Conservation (phyloP, 805 yeast species). For the Saturnispora sanitii region DNA sequence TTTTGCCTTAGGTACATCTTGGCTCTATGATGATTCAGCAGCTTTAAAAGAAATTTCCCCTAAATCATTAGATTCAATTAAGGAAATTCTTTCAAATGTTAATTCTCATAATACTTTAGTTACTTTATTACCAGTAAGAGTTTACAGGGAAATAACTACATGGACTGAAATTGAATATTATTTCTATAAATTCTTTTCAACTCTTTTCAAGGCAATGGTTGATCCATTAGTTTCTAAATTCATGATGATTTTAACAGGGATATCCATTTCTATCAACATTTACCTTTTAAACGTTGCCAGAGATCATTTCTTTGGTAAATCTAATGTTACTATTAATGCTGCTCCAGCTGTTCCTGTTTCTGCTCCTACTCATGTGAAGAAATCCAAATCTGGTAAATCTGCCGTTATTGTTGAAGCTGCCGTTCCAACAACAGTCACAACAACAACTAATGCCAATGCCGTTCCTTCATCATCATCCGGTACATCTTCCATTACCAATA, state of each 20-base stretch:
- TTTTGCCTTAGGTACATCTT: slow-evolving; percentile 59
- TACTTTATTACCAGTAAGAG: slow-evolving; percentile 46
- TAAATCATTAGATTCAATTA: background rate
- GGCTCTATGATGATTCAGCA: slow-evolving; percentile 47
- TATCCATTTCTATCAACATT: slow-evolving; percentile 72
- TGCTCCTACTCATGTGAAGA: background rate
- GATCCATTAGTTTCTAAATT: slow-evolving; percentile 76
- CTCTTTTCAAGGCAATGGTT: slow-evolving; percentile 57
- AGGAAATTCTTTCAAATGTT: slow-evolving; percentile 2
- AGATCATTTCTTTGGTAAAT: slow-evolving; percentile 31
- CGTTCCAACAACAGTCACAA: background rate
- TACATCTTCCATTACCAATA: background rate
- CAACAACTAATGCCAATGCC: background rate
- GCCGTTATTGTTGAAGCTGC: background rate
- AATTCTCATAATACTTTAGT: slow-evolving; percentile 34
- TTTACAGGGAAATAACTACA: slow-evolving; percentile 48
- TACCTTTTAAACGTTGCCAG: slow-evolving; percentile 83
- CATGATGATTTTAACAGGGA: slow-evolving; percentile 58
- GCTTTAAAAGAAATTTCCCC: slow-evolving; percentile 27
- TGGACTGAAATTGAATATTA: slow-evolving; percentile 55
- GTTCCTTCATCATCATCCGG: no score
- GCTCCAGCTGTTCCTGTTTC: background rate
- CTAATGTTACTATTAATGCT: background rate
- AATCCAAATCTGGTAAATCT: background rate
- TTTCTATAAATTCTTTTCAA: slow-evolving; percentile 39